These are phyloP conservation scores for Henckelia pumila DNA, from an alignment of 257 asterid species.

Conservation along the genomic window DNA sequence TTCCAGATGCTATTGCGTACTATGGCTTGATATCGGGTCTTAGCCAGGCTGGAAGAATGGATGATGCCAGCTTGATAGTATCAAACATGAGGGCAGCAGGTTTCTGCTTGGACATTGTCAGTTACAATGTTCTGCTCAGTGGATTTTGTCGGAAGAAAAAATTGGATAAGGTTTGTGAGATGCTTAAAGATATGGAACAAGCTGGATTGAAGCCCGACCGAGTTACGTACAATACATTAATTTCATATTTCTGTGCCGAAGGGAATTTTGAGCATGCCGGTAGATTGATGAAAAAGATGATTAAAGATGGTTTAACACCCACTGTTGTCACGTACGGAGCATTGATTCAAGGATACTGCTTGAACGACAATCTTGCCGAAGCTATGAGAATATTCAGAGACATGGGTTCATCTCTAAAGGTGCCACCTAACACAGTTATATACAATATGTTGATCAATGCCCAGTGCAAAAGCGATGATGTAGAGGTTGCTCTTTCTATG, in stretches of 20 bases:
- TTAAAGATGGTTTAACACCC: conserved; percentile 50
- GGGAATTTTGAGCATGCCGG: conserved; percentile 55
- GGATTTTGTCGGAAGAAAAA: conserved; percentile 72
- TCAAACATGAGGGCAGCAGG: conserved; percentile 67
- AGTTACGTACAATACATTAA: conserved; percentile 67
- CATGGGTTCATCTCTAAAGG: conserved; percentile 46
- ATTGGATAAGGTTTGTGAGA: conserved; percentile 49
- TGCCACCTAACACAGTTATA: conserved; percentile 57
- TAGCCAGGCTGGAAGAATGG: conserved; percentile 61
- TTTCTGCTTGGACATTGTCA: conserved; percentile 48
- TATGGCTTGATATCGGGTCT: conserved; percentile 73
- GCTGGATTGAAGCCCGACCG: conserved; percentile 64
- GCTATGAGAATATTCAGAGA: conserved; percentile 61
- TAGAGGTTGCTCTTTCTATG: conserved; percentile 59
- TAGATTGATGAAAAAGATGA: conserved; percentile 52
- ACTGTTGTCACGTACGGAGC: conserved; percentile 77
- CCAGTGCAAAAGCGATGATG: conserved; percentile 58
- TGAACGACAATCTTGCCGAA: conserved; percentile 38
- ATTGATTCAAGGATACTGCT: conserved; percentile 62
- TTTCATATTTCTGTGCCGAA: conserved; percentile 56
- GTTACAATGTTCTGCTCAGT: conserved; percentile 66
- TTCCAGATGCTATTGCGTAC: conserved; percentile 65
- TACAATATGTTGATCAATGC: conserved; percentile 66
- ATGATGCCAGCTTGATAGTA: conserved; percentile 53
- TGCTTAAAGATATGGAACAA: conserved; percentile 60